Evolutionary conservation across 306 rosid genomes (phyloP), one percentile per base, ranked within the genome.

Genomic region (Acacia confusa): DNA sequence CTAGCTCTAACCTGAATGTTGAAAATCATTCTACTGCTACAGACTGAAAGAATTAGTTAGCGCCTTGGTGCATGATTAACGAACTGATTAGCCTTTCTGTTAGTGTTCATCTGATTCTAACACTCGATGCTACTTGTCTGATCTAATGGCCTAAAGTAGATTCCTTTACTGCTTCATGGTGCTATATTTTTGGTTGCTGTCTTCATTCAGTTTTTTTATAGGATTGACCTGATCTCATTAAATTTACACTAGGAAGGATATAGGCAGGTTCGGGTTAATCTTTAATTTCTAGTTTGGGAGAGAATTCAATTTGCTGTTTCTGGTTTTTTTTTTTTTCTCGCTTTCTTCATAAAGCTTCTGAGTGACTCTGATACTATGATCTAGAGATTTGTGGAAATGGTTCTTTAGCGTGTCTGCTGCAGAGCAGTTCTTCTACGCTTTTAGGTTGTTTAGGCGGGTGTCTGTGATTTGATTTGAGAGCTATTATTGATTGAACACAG

Each of bases 381-480:
- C 17, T 28, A 28, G 70, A 67, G 58, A 68, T 60, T 69, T 78
- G 34, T 55, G 65, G 36, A 41, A 27, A 1, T 71, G 22, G 38
- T 44, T 82, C 75, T 69, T 30, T 15, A 15, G 15, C 72, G 19
- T 20, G 74, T n/a, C 74, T 24, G 20, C 40, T 72, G 36, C 20
- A 6, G 57, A 64, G 30, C 40, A 2, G 38, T 12, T 13, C 20
- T 72, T 44, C 43, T 77, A 19, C 60, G 41, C 50, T 38, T 61
- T 45, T 24, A 44, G 48, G 74, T 74, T 36, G 61, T 79, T 67
- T 41, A 67, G 17, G 27, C 52, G 66, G 50, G 69, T 73, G 38
- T 45, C n/a, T 30, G 67, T 45, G 60, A 67, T 67, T 83, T 38
- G 45, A 38, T 58, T 69, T 74, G 77, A 22, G 24, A 30, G 79